These are phyloP conservation scores for Yamadazyma blattariae DNA, from an alignment of 1,139 yeast genomes.

Conservation along the genomic window DNA sequence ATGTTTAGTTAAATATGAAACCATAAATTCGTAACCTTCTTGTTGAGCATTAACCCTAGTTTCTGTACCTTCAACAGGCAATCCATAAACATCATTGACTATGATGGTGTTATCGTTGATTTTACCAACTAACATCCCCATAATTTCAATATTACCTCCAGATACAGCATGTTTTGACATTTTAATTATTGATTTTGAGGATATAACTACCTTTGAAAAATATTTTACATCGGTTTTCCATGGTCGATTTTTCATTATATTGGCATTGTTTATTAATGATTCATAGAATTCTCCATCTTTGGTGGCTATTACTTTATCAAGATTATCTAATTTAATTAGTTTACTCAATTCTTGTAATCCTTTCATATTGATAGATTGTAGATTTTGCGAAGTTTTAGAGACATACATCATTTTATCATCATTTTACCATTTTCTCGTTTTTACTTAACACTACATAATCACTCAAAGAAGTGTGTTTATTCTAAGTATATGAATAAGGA, in stretches of 20 bases:
- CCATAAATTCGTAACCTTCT: constrained; percentile 95
- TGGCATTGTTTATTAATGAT: constrained; percentile 6
- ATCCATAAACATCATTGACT: constrained; percentile 77
- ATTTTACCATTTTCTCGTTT: no score
- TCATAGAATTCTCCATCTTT: constrained; percentile 11
- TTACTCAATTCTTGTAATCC: constrained; percentile 6
- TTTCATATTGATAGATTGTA: constrained; percentile 1
- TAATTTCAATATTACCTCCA: constrained; percentile 89
- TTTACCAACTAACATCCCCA: constrained; percentile 93
- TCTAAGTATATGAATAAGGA: constrained; percentile 2
- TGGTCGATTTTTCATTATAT: constrained; percentile 23
- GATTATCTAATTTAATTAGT: constrained; percentile 5
- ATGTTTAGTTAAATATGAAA: constrained; percentile 65
- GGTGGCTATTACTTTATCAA: constrained; percentile 1
- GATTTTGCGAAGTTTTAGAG: no score
- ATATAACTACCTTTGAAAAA: constrained; percentile 64
- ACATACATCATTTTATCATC: neutral
- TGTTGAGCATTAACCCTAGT: constrained; percentile 92
- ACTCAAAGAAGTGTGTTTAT: no score
- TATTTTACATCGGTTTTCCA: constrained; percentile 52
- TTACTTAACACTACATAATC: no score
- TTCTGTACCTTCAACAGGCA: constrained; percentile 96
- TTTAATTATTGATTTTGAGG: constrained; percentile 73
- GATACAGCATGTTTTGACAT: constrained; percentile 80
- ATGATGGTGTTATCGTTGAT: constrained; percentile 57